Evolutionary conservation across 805 yeast species (phyloP), one percentile per base, ranked within the genome.

Genomic region (Huiozyma naganishii): DNA sequence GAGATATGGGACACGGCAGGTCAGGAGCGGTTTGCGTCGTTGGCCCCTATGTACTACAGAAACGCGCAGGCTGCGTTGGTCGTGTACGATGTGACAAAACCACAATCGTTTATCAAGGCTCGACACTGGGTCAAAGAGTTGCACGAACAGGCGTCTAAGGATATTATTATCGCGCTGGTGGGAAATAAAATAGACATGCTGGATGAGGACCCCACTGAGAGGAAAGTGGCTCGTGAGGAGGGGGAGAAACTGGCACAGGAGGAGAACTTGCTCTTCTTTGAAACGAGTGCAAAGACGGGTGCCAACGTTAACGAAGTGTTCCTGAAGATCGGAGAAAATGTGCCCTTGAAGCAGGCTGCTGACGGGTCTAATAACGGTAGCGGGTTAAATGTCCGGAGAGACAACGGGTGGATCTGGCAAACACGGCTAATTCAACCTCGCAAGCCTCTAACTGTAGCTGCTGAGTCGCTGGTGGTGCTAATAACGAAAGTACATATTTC

Each of bases 1-100:
- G 95, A 85, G 60, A 86, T 85, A 47, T 85, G 95, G 95, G 97
- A 89, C 62, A 89, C 97, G 10, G 97, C 97, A 2, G 98, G 98
- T 17, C 97, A 90, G 69, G 98, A 90, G 64, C 69, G 98, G 50
- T 90, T 90, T 70, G 96, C 97, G 11, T 80, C 90, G 27, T 73
- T 90, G 57, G 97, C 97, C 1, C 97, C 97, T 29, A 83, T 90
- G 92, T 90, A 90, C 66, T 90, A 90, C 68, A 76, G 98, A 61
- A 90, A 92, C 58, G 97, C 98, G 11, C 96, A 89, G 62, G 95
- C 95, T 28, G 97, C 97, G 0, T 69, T 90, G 48, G 95, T 92
- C 10, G 98, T 90, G 7, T 90, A 90, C 62, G 98, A 90, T 58
- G 77, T 90, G 52, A 89, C 97, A 35, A 88, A 88, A 59, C 95